These are phyloP conservation scores for Cyberlindnera maclurae DNA, from an alignment of 805 yeast species.

Conservation along the genomic window DNA sequence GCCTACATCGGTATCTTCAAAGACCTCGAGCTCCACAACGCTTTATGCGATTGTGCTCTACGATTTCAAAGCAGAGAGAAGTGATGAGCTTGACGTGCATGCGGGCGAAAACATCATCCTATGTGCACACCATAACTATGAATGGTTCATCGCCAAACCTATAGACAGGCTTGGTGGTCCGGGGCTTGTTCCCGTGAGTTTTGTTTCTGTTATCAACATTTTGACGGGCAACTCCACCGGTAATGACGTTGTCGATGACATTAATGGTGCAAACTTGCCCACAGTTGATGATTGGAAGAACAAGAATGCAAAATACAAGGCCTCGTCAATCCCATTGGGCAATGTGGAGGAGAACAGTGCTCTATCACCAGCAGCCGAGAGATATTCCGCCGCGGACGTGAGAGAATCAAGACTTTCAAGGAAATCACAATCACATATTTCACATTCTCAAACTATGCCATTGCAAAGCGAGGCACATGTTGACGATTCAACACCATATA, in stretches of 20 bases:
- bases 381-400: not conserved
- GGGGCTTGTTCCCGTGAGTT: slow-evolving; percentile 88
- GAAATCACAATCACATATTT: slow-evolving; percentile 5
- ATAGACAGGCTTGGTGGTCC: slow-evolving; percentile 95
- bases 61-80: slow-evolving; percentile 69
- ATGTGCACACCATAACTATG: slow-evolving; percentile 93
- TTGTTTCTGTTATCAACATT: slow-evolving; percentile 79
- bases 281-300: slow-evolving; percentile 95
- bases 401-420: slow-evolving; percentile 1
- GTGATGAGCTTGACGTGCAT: slow-evolving; percentile 77
- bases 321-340: slow-evolving; percentile 74
- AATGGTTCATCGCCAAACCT: slow-evolving; percentile 98
- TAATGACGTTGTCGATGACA: slow-evolving; percentile 48
- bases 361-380: not conserved
- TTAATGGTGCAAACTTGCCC: slow-evolving; percentile 67
- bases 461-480: slow-evolving; percentile 6
- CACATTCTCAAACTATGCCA: slow-evolving; percentile 2
- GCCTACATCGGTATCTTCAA: slow-evolving; percentile 18
- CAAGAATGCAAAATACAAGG: slow-evolving; percentile 85
- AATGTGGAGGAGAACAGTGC: slow-evolving; percentile 33
- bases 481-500: slow-evolving; percentile 15
- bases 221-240: slow-evolving; percentile 53
- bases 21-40: slow-evolving; percentile 25
- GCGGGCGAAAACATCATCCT: slow-evolving; percentile 88
- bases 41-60: slow-evolving; percentile 81